Evolutionary conservation across 2,329 filamentous ascomycete species (phyloP).

Genomic region (Septoria petroselini): DNA sequence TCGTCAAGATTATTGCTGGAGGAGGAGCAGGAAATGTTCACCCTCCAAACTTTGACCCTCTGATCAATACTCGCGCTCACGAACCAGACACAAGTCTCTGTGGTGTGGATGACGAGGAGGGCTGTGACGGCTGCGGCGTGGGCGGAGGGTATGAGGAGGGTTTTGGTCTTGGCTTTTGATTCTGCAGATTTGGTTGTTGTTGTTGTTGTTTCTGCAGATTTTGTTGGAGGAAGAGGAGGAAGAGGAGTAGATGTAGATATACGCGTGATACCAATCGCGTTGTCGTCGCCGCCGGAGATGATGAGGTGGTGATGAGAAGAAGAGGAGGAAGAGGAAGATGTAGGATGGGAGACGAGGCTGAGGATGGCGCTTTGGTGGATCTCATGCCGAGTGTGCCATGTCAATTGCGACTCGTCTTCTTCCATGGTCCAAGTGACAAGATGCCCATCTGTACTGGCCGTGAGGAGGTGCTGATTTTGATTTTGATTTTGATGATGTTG

Average conservation of each 20-base stretch:
- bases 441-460: slow-evolving; percentile 78
- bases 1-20: too few species aligned
- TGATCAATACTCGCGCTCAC: slow-evolving; percentile 47
- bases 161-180: slow-evolving; percentile 18
- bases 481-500: slow-evolving; percentile 53
- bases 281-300: slow-evolving; percentile 83
- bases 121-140: slow-evolving; percentile 70
- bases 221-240: neutral
- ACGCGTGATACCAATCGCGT: slow-evolving; percentile 64
- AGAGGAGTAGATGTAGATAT: neutral
- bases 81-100: slow-evolving; percentile 14
- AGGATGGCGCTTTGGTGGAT: slow-evolving; percentile 85
- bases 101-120: slow-evolving; percentile 43
- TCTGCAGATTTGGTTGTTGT: too few species aligned
- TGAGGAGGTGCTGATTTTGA: slow-evolving; percentile 53
- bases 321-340: slow-evolving; percentile 25
- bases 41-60: slow-evolving; percentile 48
- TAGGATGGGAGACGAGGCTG: slow-evolving; percentile 41
- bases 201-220: too few species aligned
- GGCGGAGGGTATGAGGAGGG: slow-evolving; percentile 53
- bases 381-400: slow-evolving; percentile 42
- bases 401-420: slow-evolving; percentile 16
- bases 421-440: slow-evolving; percentile 57
- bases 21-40: slow-evolving; percentile 27
- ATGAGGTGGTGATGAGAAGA: slow-evolving; percentile 49